A percentile compares a stretch with the other conserved stretches of the same genome.
Conservation (phyloP, 345 rosid species). For the Aquilaria sinensis region DNA sequence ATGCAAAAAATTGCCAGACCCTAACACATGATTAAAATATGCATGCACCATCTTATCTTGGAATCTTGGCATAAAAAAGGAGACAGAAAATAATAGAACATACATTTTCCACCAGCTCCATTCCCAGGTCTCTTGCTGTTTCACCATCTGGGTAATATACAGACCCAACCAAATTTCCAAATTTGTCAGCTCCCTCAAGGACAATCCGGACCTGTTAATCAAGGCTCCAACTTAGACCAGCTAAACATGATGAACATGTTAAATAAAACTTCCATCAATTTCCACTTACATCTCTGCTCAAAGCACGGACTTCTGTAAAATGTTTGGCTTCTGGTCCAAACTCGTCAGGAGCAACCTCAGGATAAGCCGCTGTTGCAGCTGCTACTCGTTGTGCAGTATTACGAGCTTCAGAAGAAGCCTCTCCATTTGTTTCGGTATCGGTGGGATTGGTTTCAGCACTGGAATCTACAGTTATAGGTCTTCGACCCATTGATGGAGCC, state of each 20-base stretch:
- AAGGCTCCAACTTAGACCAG: slow-evolving; percentile 18
- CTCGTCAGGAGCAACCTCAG: slow-evolving; percentile 80
- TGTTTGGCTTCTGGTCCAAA: slow-evolving; percentile 82
- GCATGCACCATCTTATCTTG: background rate
- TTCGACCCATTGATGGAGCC: slow-evolving; percentile 91
- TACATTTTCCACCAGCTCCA: slow-evolving; percentile 95
- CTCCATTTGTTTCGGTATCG: slow-evolving; percentile 65
- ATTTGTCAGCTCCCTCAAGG: slow-evolving; percentile 94
- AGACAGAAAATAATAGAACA: slow-evolving; percentile 13
- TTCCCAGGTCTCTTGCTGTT: slow-evolving; percentile 74
- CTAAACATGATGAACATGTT: slow-evolving; percentile 6
- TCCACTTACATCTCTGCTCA: slow-evolving; percentile 74
- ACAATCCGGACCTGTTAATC: slow-evolving; percentile 85
- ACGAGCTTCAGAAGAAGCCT: slow-evolving; percentile 48
- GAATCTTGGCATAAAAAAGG: background rate
- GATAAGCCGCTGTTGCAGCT: slow-evolving; percentile 43
- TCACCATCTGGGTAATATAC: slow-evolving; percentile 86
- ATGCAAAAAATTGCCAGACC: too few species aligned
- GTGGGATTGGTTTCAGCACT: slow-evolving; percentile 34
- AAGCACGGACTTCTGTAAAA: slow-evolving; percentile 82
- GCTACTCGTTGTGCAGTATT: slow-evolving; percentile 93
- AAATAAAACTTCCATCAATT: slow-evolving; percentile 9
- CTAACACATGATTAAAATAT: background rate
- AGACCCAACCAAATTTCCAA: slow-evolving; percentile 91
- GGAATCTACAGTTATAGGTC: slow-evolving; percentile 38